phyloP scores from a whole-genome alignment of 352 stramenopile genomes.

The Pythium plurisporium region DNA sequence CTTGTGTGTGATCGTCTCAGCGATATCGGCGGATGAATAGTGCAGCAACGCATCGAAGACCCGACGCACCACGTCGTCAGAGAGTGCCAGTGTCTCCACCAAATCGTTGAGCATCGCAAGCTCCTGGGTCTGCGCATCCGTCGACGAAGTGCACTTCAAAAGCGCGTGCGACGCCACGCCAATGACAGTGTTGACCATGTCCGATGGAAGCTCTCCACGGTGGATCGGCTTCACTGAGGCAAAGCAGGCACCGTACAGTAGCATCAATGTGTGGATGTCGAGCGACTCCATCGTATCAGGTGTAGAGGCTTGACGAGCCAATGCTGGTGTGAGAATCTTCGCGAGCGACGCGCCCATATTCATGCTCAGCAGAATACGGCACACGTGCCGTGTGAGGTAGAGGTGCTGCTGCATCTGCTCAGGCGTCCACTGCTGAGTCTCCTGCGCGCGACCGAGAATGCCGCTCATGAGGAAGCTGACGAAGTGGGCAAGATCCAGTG shows the following conservation, averaged over 20 bases:
- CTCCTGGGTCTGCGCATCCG: slow-evolving; percentile 17
- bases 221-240: slow-evolving; percentile 29
- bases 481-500: slow-evolving; percentile 65
- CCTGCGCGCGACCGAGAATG: slow-evolving; percentile 32
- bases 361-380: slow-evolving; percentile 54
- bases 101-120: slow-evolving; percentile 21
- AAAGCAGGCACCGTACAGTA: slow-evolving; percentile 59
- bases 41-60: slow-evolving; percentile 19
- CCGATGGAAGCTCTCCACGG: slow-evolving; percentile 32
- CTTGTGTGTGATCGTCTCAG: slow-evolving; percentile 19
- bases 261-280: slow-evolving; percentile 54
- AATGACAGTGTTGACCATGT: slow-evolving; percentile 39
- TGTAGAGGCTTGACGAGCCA: slow-evolving; percentile 41
- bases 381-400: slow-evolving; percentile 60
- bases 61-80: slow-evolving; percentile 14
- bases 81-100: slow-evolving; percentile 14
- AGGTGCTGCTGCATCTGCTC: slow-evolving; percentile 37
- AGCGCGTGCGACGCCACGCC: not conserved
- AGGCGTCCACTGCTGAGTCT: slow-evolving; percentile 13
- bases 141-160: slow-evolving; percentile 10
- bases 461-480: slow-evolving; percentile 80
- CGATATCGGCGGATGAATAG: slow-evolving; percentile 14
- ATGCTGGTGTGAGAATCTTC: slow-evolving; percentile 61
- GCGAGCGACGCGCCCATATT: slow-evolving; percentile 60
- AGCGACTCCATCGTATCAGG: slow-evolving; percentile 32